These are phyloP conservation scores for Penicillium palitans DNA, from an alignment of 2,329 filamentous ascomycete species.

Conservation along the genomic window DNA sequence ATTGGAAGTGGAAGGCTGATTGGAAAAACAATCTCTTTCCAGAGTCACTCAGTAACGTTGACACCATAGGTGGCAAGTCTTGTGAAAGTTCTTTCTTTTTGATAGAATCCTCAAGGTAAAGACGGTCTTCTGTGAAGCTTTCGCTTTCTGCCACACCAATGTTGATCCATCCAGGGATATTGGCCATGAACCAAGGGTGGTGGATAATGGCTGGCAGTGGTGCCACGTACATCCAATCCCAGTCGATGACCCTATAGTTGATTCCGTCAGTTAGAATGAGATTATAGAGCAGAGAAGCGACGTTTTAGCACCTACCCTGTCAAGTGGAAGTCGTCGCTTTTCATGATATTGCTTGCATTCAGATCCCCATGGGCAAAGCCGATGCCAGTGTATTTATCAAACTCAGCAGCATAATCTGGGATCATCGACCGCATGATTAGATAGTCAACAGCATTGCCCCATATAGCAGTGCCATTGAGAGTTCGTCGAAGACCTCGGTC, in stretches of 20 bases:
- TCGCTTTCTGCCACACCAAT: slow-evolving; percentile 11
- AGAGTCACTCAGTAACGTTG: slow-evolving; percentile 13
- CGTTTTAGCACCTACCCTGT: slow-evolving; percentile 12
- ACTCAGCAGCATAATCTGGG: slow-evolving; percentile 13
- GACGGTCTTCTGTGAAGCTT: slow-evolving; percentile 12
- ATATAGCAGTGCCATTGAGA: slow-evolving; percentile 16
- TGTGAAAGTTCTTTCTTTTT: slow-evolving; percentile 6
- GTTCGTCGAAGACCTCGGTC: slow-evolving; percentile 18
- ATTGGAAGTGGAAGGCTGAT: slow-evolving; percentile 14
- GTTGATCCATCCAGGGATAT: slow-evolving; percentile 20
- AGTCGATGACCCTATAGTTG: slow-evolving; percentile 16
- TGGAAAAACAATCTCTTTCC: slow-evolving; percentile 19
- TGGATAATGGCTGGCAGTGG: slow-evolving; percentile 19
- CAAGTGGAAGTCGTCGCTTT: slow-evolving; percentile 13
- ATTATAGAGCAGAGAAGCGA: too few relatives aligned
- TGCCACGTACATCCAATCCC: slow-evolving; percentile 19
- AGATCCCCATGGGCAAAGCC: slow-evolving; percentile 19
- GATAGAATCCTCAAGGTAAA: slow-evolving; percentile 11
- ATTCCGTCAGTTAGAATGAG: background rate
- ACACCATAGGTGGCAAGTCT: slow-evolving; percentile 5
- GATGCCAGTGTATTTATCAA: slow-evolving; percentile 15
- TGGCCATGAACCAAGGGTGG: slow-evolving; percentile 20
- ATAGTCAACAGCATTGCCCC: slow-evolving; percentile 19
- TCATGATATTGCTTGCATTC: slow-evolving; percentile 20
- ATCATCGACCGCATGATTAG: slow-evolving; percentile 24